Conservation (phyloP, 371 early-diverging fungal species). For the Rhizopus microsporus region DNA sequence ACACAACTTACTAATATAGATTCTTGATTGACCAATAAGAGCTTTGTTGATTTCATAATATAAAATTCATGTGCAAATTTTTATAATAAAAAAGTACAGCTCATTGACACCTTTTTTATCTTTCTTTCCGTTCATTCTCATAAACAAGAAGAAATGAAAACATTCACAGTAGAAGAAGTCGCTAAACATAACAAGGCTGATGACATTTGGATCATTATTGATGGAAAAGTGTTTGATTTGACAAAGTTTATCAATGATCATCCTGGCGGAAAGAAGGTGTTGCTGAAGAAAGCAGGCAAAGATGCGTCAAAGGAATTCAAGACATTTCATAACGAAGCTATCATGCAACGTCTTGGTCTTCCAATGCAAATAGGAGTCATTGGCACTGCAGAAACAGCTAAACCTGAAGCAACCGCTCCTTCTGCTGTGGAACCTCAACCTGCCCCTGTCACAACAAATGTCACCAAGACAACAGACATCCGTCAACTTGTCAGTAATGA, state of each 20-base stretch:
- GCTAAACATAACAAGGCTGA: slow-evolving; percentile 68
- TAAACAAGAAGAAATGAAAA: slow-evolving; percentile 23
- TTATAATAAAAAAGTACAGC: too few species aligned
- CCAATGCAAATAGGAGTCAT: slow-evolving; percentile 62
- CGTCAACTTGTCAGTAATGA: slow-evolving; percentile 11
- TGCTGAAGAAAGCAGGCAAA: slow-evolving; percentile 79
- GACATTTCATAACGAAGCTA: slow-evolving; percentile 72
- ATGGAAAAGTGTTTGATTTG: slow-evolving; percentile 79
- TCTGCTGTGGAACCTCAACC: slow-evolving; percentile 7
- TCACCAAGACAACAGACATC: neutral
- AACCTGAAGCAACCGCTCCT: slow-evolving; percentile 24
- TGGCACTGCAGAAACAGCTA: slow-evolving; percentile 47
- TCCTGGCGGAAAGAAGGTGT: slow-evolving; percentile 69
- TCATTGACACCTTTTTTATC: neutral
- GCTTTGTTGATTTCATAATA: too few species aligned
- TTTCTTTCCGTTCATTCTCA: neutral
- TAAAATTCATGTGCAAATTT: too few species aligned
- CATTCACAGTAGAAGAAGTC: slow-evolving; percentile 71
- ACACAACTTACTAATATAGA: too few species aligned
- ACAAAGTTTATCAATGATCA: slow-evolving; percentile 81
- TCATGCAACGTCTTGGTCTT: slow-evolving; percentile 61
- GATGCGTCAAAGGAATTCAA: slow-evolving; percentile 92
- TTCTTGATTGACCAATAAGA: too few species aligned
- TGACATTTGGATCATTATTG: slow-evolving; percentile 93
- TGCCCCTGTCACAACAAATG: neutral